These are phyloP conservation scores for Ogataea salicorniae DNA, from an alignment of 805 yeast genomes.

Conservation along the genomic window DNA sequence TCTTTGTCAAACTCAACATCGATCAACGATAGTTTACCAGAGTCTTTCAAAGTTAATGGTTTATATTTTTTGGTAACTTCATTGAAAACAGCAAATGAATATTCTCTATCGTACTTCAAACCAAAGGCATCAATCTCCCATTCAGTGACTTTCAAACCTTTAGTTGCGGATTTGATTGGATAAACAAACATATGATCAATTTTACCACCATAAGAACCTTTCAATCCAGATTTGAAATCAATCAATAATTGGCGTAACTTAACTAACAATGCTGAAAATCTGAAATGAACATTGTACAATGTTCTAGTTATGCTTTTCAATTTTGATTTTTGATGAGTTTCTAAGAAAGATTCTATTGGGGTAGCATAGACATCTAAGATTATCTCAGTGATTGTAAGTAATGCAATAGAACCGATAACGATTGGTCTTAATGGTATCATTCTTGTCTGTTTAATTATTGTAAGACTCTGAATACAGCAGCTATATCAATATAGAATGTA, in stretches of 20 bases:
- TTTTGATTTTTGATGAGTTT: conserved; percentile 7
- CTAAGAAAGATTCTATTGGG: conserved; percentile 8
- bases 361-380: conserved; percentile 2
- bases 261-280: neutral
- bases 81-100: conserved; percentile 16
- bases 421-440: conserved; percentile 1
- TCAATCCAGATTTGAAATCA: neutral
- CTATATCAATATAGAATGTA: too few species aligned
- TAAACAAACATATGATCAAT: conserved; percentile 24
- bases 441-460: neutral
- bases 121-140: conserved; percentile 28
- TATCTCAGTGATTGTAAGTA: conserved; percentile 1
- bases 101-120: conserved; percentile 26
- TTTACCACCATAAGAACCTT: conserved; percentile 20
- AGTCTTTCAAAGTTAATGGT: conserved; percentile 14
- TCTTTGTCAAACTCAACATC: conserved; percentile 10
- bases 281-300: conserved; percentile 10
- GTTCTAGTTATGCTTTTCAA: conserved; percentile 4
- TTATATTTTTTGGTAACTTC: conserved; percentile 9
- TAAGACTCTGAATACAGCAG: too few species aligned
- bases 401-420: conserved; percentile 1
- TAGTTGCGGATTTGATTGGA: conserved; percentile 27
- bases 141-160: conserved; percentile 20
- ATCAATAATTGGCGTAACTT: neutral
- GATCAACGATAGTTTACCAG: conserved; percentile 12